Conservation (phyloP, 2,329 filamentous ascomycete species). For the Chaetomium strumarium region DNA sequence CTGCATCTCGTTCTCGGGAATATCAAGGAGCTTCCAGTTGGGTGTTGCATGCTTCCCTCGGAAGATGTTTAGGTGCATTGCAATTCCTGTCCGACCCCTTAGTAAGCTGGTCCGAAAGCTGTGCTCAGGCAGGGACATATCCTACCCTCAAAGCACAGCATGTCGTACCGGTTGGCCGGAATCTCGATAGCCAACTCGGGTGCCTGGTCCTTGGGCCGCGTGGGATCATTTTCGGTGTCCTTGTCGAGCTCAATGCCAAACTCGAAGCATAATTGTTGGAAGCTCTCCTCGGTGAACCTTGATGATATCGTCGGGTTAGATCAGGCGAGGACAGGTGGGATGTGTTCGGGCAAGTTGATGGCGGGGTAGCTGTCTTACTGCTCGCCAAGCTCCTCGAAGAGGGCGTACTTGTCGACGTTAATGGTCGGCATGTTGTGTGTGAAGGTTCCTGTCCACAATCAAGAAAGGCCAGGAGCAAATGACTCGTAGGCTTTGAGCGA, state of each 20-base stretch:
- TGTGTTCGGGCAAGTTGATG: slow-evolving; percentile 2
- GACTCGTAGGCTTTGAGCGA: slow-evolving; percentile 9
- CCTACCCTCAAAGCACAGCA: slow-evolving; percentile 88
- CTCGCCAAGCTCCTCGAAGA: slow-evolving; percentile 87
- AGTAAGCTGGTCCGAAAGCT: not conserved
- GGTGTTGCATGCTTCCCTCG: slow-evolving; percentile 68
- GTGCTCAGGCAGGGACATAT: not conserved
- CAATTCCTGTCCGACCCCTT: slow-evolving; percentile 46
- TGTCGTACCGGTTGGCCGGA: slow-evolving; percentile 87
- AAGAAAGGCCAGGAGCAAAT: slow-evolving; percentile 8
- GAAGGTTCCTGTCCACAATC: not conserved
- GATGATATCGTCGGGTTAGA: slow-evolving; percentile 1
- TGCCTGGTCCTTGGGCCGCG: slow-evolving; percentile 74
- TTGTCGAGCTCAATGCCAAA: slow-evolving; percentile 98
- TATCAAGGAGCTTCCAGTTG: slow-evolving; percentile 69
- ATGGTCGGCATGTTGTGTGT: slow-evolving; percentile 68
- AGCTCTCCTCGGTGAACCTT: slow-evolving; percentile 86
- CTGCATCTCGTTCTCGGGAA: slow-evolving; percentile 67
- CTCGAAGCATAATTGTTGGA: slow-evolving; percentile 97
- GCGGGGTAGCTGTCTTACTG: slow-evolving; percentile 54
- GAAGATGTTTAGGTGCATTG: slow-evolving; percentile 94
- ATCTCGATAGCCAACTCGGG: slow-evolving; percentile 98
- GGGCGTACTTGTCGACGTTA: slow-evolving; percentile 88
- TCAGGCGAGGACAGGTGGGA: not conserved
- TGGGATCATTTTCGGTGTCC: slow-evolving; percentile 69